Percentiles rank a stretch among this genome's conserved stretches.
These are phyloP conservation scores for Phytophthora chlamydospora DNA, from an alignment of 352 stramenopile species.

Conservation along the genomic window DNA sequence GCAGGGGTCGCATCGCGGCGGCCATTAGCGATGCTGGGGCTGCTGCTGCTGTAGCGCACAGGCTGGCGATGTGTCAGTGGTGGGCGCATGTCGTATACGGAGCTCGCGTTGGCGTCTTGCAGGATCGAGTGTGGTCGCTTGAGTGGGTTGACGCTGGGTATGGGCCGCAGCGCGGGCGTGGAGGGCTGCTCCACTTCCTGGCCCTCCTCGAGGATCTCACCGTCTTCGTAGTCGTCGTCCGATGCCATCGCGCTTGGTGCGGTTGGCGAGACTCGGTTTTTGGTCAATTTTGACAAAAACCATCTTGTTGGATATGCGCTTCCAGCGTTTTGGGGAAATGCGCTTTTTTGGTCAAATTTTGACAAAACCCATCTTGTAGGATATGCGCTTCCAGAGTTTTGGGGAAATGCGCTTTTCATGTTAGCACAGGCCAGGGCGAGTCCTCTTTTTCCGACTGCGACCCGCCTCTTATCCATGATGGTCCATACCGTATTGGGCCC, in stretches of 20 bases:
- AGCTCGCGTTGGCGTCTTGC: not conserved
- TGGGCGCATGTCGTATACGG: slow-evolving; percentile 23
- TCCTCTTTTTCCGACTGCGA: no score
- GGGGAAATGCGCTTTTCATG: no score
- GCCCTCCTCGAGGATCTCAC: slow-evolving; percentile 76
- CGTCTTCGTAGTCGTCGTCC: slow-evolving; percentile 68
- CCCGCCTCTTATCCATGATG: no score
- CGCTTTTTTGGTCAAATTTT: no score
- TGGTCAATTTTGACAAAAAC: no score
- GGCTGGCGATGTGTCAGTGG: slow-evolving; percentile 28
- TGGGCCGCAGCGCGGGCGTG: slow-evolving; percentile 9
- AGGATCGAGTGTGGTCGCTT: slow-evolving; percentile 28
- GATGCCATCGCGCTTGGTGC: slow-evolving; percentile 19
- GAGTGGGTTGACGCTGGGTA: slow-evolving; percentile 16
- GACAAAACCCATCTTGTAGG: no score
- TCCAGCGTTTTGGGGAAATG: no score
- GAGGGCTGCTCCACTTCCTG: slow-evolving; percentile 41
- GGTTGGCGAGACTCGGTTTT: not conserved
- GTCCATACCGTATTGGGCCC: no score
- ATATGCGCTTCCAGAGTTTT: no score
- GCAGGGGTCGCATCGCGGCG: slow-evolving; percentile 16
- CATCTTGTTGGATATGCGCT: no score
- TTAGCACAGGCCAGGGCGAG: no score
- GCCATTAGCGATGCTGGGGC: not conserved
- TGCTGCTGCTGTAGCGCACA: slow-evolving; percentile 15